These are phyloP conservation scores for Smittium mucronatum DNA, from an alignment of 371 early-diverging fungal species.

Conservation along the genomic window DNA sequence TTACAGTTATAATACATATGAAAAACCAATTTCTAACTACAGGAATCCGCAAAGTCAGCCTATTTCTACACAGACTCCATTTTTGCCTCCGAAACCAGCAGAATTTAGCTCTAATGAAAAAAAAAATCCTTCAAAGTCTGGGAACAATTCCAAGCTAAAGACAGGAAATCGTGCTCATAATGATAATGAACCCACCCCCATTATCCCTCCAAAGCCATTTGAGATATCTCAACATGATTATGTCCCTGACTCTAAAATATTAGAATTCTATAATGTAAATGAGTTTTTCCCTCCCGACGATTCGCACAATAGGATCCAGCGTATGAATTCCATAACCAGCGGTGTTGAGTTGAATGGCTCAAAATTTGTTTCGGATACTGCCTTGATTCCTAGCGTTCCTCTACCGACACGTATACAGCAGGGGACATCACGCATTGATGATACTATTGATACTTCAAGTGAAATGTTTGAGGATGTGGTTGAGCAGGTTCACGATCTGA, in stretches of 20 bases:
- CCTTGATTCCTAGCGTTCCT: neutral
- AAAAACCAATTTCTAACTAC: too few relatives aligned
- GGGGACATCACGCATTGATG: neutral
- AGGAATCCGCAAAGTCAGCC: too few relatives aligned
- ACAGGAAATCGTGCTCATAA: too few relatives aligned
- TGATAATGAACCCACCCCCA: neutral
- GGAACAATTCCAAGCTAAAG: too few relatives aligned
- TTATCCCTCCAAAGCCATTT: slow-evolving; percentile 14
- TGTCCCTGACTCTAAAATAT: neutral
- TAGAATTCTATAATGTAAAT: neutral
- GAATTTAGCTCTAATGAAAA: neutral
- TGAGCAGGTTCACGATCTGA: slow-evolving; percentile 41
- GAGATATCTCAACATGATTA: slow-evolving; percentile 14
- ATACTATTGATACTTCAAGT: neutral
- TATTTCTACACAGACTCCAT: neutral
- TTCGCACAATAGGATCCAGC: neutral
- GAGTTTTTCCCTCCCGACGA: neutral
- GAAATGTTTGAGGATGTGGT: neutral
- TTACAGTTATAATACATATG: too few relatives aligned
- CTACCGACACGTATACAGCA: neutral
- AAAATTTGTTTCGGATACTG: neutral
- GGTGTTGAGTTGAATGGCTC: neutral
- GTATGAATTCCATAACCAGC: neutral
- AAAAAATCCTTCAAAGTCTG: too few relatives aligned
- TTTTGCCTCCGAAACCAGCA: neutral